Percentiles rank a stretch among this genome's conserved stretches.
These are phyloP conservation scores for Holtermannia corniformis DNA, from an alignment of 768 basidiomycete species.

Conservation along the genomic window DNA sequence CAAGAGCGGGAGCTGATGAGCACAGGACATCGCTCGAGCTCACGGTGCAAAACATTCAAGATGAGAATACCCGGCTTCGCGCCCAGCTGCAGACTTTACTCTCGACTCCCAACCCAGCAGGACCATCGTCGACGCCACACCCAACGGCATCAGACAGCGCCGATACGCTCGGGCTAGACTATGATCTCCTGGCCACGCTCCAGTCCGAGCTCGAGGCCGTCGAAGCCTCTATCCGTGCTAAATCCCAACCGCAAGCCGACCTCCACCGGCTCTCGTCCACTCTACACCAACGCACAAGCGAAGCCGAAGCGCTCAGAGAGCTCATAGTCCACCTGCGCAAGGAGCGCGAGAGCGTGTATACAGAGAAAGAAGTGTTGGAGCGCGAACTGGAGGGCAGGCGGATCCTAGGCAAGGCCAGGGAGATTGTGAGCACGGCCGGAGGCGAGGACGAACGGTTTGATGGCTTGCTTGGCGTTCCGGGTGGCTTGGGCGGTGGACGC, in stretches of 20 bases:
- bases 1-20: not conserved
- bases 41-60: constrained; percentile 23
- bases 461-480: not conserved
- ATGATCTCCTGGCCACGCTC: constrained; percentile 14
- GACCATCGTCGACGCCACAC: not conserved
- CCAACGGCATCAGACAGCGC: not conserved
- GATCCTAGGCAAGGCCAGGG: not conserved
- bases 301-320: constrained; percentile 6
- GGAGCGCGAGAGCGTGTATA: not conserved
- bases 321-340: constrained; percentile 1
- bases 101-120: constrained; percentile 1
- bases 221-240: constrained; percentile 10
- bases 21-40: constrained; percentile 21
- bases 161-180: constrained; percentile 11
- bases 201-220: constrained; percentile 13
- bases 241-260: constrained; percentile 8
- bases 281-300: constrained; percentile 1
- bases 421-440: constrained; percentile 7
- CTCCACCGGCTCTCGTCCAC: constrained; percentile 3
- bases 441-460: constrained; percentile 4
- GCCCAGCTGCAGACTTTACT: constrained; percentile 19
- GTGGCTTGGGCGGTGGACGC: constrained; percentile 2
- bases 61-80: constrained; percentile 32
- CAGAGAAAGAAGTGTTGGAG: constrained; percentile 3
- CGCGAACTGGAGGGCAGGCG: constrained; percentile 5